A percentile compares a stretch with the other conserved stretches of the same genome.
Conservation (phyloP, 1,284 basidiomycete genomes). For the Fomitopsis schrenkii region DNA sequence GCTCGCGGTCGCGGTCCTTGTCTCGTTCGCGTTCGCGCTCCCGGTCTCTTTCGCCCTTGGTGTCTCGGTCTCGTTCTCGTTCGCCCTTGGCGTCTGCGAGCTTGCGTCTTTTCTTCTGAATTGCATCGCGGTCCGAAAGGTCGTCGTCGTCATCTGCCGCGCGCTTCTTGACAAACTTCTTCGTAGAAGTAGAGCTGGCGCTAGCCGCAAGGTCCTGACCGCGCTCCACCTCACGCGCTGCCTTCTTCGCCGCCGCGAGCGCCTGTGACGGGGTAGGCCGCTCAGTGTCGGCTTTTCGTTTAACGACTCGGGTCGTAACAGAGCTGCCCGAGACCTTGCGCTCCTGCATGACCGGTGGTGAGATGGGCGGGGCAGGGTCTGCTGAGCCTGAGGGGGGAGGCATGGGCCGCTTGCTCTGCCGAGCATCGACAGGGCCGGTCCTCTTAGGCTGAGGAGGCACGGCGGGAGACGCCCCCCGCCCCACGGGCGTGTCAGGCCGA, state of each 20-base stretch:
- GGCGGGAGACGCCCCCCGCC: conserved; percentile 12
- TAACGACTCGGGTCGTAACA: conserved; percentile 5
- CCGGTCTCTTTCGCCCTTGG: conserved; percentile 11
- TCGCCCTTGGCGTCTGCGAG: conserved; percentile 8
- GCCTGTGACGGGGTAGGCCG: not conserved
- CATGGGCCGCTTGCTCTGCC: conserved; percentile 15
- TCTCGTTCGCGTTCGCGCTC: conserved; percentile 13
- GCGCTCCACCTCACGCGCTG: conserved; percentile 16
- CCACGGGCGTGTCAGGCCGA: conserved; percentile 1
- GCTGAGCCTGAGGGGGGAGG: conserved; percentile 17
- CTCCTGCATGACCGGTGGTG: conserved; percentile 20
- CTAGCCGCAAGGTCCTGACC: conserved; percentile 1
- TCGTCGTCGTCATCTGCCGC: conserved; percentile 14
- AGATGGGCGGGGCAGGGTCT: conserved; percentile 19
- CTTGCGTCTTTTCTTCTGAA: conserved; percentile 4
- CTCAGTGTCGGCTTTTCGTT: conserved; percentile 17
- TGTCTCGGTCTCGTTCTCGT: conserved; percentile 12
- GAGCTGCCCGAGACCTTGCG: conserved; percentile 19
- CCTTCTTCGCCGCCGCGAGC: not conserved
- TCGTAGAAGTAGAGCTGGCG: conserved; percentile 7
- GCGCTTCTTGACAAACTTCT: conserved; percentile 20
- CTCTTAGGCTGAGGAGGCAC: conserved; percentile 15
- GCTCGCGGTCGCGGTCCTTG: conserved; percentile 10
- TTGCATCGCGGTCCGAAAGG: not conserved
- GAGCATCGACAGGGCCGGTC: conserved; percentile 19